Evolutionary conservation across 495 filamentous ascomycete genomes (phyloP).

Genomic region (Talaromyces nanjingensis): DNA sequence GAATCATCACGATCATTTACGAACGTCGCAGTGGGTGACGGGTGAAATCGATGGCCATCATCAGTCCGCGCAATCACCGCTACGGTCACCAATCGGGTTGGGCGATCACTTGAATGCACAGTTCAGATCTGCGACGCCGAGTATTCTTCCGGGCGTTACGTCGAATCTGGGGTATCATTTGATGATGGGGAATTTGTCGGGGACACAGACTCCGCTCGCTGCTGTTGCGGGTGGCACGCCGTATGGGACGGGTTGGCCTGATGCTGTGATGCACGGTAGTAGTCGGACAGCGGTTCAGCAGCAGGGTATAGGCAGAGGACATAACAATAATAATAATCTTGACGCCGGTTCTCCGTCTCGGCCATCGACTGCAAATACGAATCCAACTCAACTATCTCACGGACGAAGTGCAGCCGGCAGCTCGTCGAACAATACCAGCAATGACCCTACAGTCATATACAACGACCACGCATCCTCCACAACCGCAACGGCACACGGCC

Average conservation of each 20-base stretch:
- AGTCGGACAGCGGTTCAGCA: slow-evolving; percentile 8
- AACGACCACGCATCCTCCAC: slow-evolving; percentile 8
- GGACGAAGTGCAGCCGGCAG: slow-evolving; percentile 11
- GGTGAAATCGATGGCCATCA: neutral
- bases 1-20: neutral
- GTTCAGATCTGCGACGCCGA: slow-evolving; percentile 64
- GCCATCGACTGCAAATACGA: slow-evolving; percentile 37
- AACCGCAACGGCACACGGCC: neutral
- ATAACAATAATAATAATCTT: slow-evolving; percentile 6
- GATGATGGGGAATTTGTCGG: slow-evolving; percentile 66
- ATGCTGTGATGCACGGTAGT: slow-evolving; percentile 19
- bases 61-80: slow-evolving; percentile 20
- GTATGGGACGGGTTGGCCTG: slow-evolving; percentile 47
- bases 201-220: slow-evolving; percentile 78
- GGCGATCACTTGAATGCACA: slow-evolving; percentile 53
- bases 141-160: slow-evolving; percentile 69
- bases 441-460: slow-evolving; percentile 6
- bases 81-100: slow-evolving; percentile 35
- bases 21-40: slow-evolving; percentile 1
- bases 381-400: slow-evolving; percentile 25
- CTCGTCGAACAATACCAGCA: slow-evolving; percentile 14
- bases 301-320: neutral
- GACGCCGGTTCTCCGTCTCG: slow-evolving; percentile 22
- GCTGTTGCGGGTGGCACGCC: slow-evolving; percentile 69
- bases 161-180: slow-evolving; percentile 89